phyloP scores from a whole-genome alignment of 495 filamentous ascomycete species.

The Trichocladium uniseriatum region DNA sequence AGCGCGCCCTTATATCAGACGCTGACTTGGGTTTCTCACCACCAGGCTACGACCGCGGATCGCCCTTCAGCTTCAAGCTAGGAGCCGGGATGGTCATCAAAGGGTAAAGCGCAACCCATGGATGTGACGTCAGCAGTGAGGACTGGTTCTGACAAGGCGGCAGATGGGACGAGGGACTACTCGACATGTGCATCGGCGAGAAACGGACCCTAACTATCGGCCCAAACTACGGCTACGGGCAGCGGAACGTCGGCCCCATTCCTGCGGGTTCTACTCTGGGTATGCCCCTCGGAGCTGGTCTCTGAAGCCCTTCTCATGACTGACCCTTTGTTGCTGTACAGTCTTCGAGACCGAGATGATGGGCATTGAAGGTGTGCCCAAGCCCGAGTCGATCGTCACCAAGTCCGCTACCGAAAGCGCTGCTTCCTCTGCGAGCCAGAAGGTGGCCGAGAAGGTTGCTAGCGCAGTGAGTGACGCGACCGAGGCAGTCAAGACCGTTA shows the following conservation, averaged over 20 bases:
- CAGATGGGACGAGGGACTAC: conserved; percentile 80
- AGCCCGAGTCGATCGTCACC: conserved; percentile 41
- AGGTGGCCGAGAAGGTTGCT: conserved; percentile 36
- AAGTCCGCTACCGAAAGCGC: conserved; percentile 28
- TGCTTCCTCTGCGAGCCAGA: conserved; percentile 26
- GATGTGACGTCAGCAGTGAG: background rate
- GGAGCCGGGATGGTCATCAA: conserved; percentile 79
- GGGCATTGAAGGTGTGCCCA: conserved; percentile 69
- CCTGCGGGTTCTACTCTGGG: conserved; percentile 66
- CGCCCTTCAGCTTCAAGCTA: conserved; percentile 68
- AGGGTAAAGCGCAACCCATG: conserved; percentile 43
- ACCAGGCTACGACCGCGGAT: conserved; percentile 56
- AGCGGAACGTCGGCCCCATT: conserved; percentile 65
- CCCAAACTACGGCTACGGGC: conserved; percentile 77
- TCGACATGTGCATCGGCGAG: conserved; percentile 97
- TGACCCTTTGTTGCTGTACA: conserved; percentile 23
- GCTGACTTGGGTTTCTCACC: conserved; percentile 17
- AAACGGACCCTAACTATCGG: conserved; percentile 84
- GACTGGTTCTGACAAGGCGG: conserved; percentile 6
- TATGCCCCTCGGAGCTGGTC: conserved; percentile 34
- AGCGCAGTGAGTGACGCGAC: conserved; percentile 36
- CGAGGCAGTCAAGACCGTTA: conserved; percentile 35
- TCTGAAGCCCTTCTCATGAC: conserved; percentile 3
- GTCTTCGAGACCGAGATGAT: conserved; percentile 92
- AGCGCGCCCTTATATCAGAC: conserved; percentile 8